Percentiles rank a stretch among this genome's conserved stretches.
Conservation (phyloP, 345 rosid genomes). For the Mercurialis annua region DNA sequence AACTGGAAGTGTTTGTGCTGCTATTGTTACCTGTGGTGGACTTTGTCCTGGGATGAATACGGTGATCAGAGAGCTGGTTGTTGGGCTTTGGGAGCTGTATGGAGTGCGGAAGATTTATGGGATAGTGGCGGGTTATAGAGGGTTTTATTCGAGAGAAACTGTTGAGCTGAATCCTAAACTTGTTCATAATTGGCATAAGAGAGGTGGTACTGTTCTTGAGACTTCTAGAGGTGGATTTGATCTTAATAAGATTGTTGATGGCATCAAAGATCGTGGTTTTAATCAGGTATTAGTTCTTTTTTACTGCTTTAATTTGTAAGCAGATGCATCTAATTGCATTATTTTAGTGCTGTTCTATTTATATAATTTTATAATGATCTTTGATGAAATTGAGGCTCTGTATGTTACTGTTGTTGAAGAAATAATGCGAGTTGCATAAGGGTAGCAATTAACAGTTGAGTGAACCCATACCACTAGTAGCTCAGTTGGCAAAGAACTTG, state of each 20-base stretch:
- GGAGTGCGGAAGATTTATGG: slow-evolving; percentile 74
- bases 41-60: slow-evolving; percentile 91
- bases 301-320: not conserved
- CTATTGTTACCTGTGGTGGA: slow-evolving; percentile 86
- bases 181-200: slow-evolving; percentile 67
- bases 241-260: slow-evolving; percentile 63
- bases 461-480: too few species aligned
- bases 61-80: slow-evolving; percentile 80
- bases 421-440: not conserved
- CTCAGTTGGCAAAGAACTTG: too few species aligned
- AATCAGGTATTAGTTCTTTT: slow-evolving; percentile 52
- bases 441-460: too few species aligned
- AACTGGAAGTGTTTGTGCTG: slow-evolving; percentile 42
- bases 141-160: slow-evolving; percentile 63
- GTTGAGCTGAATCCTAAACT: slow-evolving; percentile 54
- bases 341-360: not conserved
- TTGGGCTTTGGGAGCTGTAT: slow-evolving; percentile 80
- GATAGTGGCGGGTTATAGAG: slow-evolving; percentile 76
- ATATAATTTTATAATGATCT: not conserved
- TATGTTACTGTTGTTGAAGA: too few species aligned
- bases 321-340: not conserved
- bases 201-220: slow-evolving; percentile 78
- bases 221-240: slow-evolving; percentile 85
- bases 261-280: slow-evolving; percentile 47
- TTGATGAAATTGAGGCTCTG: not conserved